Base-by-base conservation (phyloP, 257 asterid species). In the Fraxinus quadrangulata region DNA sequence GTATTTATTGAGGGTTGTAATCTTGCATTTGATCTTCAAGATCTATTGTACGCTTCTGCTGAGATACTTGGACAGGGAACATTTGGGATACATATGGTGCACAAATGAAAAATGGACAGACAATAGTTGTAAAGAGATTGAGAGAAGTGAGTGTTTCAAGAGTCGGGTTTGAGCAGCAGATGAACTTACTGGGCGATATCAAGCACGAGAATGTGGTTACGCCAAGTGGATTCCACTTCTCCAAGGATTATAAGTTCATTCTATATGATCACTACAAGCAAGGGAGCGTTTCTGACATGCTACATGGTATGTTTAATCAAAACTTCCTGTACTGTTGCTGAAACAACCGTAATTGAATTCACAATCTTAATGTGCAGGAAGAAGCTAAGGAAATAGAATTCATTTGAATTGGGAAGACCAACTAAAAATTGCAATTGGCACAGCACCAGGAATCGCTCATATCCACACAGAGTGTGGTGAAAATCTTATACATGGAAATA, bases 401-500 rank as follows among this genome's bases (percentile, higher is more conserved):
- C 85, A 84, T 10, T 49, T 91, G 31, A 89, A 91, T 78, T 89
- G 94, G 96, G 89, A 86, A 37, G 78, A 80, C 14, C 88, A 92
- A 2, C 78, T 85, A 54, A 80, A 67, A 79, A 86, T 86, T 7
- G 90, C 90, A 39, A 78, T 49, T 6, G 90, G 88, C 5, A 77
- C 84, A 59, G 88, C 84, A 42, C 81, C 81, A 77, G 96, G 96
- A 10, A 79, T 89, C 14, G 87, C 89, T 40, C 87, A 87, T 83
- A 83, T 90, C 78, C 96, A 91, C 66, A 51, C 21, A 14, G 67
- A 65, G 74, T 30, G 72, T 13, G 13, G 78, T 13, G 80, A 78
- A 45, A 81, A 79, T 39, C 77, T 81, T 76, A 82, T 81, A 37
- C 86, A 84, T 54, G 88, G 86, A 76, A 84, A 84, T 79, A 81